Evolutionary conservation across 1,284 basidiomycete species (phyloP), one percentile per base, ranked within the genome.

Genomic region (Ceratobasidium sp.): DNA sequence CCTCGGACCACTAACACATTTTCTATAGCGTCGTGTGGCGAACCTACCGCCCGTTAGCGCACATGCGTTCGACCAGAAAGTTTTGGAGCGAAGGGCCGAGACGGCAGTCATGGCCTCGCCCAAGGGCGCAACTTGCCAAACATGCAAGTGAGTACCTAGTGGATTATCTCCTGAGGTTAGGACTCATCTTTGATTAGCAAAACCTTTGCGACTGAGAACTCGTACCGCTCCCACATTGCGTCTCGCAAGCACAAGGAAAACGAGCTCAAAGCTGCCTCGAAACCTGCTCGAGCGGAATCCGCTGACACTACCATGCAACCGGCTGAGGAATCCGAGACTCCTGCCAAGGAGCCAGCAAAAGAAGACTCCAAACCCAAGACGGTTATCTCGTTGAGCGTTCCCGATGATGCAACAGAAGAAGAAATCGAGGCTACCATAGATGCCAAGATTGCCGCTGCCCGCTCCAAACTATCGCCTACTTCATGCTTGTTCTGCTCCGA

Each of bases 171-270:
- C 40, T 6, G n/a, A 49, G 20, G 8, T 13, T 31, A 45, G 10
- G n/a, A 20, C 31, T 58, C 29, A 10, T 25, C 17, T 43, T 20
- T 38, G 12, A 20, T 22, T 74, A 96, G 94, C 73, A 99, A 99
- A 82, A 81, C 83, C 0, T 99, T 98, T 77, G 88, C 91, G 0
- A 92, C 93, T 0, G 89, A 93, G 74, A 96, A 96, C 79, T 92
- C 95, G 0, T 96, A 92, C 78, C 82, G 86, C 27, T 91, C 94
- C 3, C 97, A 99, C 77, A 78, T 96, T 34, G 86, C 86, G 76
- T 96, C 94, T 1, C 96, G 90, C 77, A 96, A 92, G 78, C 96
- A 99, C 81, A 91, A 87, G 72, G 94, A 98, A 42, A 89, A 85
- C 69, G 88, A 92, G 74, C 73, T 86, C 13, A 89, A 87, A 75